Base-by-base conservation (phyloP, 345 rosid species). In the Bretschneidera sinensis region DNA sequence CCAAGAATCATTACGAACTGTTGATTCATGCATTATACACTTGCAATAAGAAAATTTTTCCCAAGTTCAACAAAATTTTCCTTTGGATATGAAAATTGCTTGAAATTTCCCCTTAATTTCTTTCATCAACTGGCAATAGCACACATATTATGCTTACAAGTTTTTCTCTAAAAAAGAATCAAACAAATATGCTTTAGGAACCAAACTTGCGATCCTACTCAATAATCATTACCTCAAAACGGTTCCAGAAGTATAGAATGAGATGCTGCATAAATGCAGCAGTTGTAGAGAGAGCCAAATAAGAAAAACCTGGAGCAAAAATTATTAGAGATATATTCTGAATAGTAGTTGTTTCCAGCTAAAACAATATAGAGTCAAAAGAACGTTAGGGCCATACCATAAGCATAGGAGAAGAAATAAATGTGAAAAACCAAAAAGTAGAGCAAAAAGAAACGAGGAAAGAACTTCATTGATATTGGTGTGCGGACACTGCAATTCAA, bases 221-320 rank as follows among this genome's bases (percentile, higher is more conserved):
- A n/a, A 52, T 55, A 47, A 55, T 48, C 8, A 11, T 2, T 78
- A 95, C 99, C 99, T 95, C 97, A 52, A 95, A 94, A 33, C 95
- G 89, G 75, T 91, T 95, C 99, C 99, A 95, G 74, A 95, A 95
- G 76, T 91, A 95, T 20, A 95, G 72, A 68, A 95, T 88, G 66
- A 91, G 86, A 68, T 95, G 99, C 71, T 85, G 96, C 96, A 91
- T 91, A 70, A 95, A 91, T n/a, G 91, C 95, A 24, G 95, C 95
- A 4, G 92, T 76, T 24, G 99, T 88, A 54, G 85, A 72, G 21
- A 95, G 87, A 47, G 99, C 99, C 71, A 91, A 68, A 64, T 95
- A 95, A 8, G 99, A 95, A 79, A 88, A 95, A 11, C 99, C 99
- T 95, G 81, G 28, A 24, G 19, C 43, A 65, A 59, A 76, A 43